Conservation (phyloP, 1,139 yeast genomes). For the Blastobotrys capitulatus region DNA sequence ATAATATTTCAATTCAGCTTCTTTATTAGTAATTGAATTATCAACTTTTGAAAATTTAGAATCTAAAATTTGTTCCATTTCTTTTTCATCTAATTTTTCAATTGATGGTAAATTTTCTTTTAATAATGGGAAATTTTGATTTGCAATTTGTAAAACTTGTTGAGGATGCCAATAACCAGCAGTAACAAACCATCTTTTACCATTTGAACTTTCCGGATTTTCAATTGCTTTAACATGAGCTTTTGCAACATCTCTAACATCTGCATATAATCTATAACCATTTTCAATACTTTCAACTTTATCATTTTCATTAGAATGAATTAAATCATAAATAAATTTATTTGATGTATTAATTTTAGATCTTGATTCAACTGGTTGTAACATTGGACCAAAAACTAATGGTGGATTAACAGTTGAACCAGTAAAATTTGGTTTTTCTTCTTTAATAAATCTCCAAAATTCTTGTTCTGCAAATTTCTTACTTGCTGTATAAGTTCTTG, state of each 20-base stretch:
- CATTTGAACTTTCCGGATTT: conserved; percentile 30
- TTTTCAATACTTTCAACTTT: conserved; percentile 21
- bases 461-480: conserved; percentile 14
- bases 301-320: conserved; percentile 13
- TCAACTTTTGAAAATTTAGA: conserved; percentile 8
- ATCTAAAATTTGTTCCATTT: not conserved
- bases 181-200: conserved; percentile 40
- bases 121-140: not conserved
- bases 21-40: conserved; percentile 16
- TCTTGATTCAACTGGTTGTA: conserved; percentile 21
- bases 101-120: not conserved
- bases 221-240: conserved; percentile 45
- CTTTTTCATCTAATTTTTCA: not conserved
- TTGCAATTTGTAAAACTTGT: not conserved
- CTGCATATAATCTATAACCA: conserved; percentile 27
- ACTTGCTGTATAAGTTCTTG: conserved; percentile 11
- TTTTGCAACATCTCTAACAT: conserved; percentile 47
- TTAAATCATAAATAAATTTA: conserved; percentile 17
- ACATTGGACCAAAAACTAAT: conserved; percentile 45
- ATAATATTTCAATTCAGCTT: conserved; percentile 17
- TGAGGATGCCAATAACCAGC: not conserved
- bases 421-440: conserved; percentile 35
- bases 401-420: conserved; percentile 44
- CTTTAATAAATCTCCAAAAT: conserved; percentile 12
- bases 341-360: conserved; percentile 28